These are phyloP conservation scores for Delitschia confertaspora DNA, from an alignment of 495 filamentous ascomycete genomes.

Conservation along the genomic window DNA sequence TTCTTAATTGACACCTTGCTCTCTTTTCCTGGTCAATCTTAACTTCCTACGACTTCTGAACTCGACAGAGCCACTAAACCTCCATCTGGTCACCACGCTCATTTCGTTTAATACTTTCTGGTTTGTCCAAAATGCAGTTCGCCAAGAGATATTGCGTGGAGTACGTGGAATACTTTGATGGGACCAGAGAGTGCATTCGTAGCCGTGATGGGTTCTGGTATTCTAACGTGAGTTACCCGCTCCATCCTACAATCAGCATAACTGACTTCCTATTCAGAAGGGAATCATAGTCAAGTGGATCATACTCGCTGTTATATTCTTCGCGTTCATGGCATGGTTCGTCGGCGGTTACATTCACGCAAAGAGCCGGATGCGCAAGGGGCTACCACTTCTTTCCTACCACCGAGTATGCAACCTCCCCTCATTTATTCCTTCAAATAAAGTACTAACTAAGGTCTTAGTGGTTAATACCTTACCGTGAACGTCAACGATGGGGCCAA, in stretches of 20 bases:
- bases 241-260: background rate
- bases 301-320: slow-evolving; percentile 44
- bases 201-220: slow-evolving; percentile 23
- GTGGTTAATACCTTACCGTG: slow-evolving; percentile 53
- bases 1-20: background rate
- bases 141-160: slow-evolving; percentile 15
- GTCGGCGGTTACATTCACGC: slow-evolving; percentile 57
- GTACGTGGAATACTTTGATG: slow-evolving; percentile 14
- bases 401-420: slow-evolving; percentile 46
- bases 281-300: slow-evolving; percentile 60
- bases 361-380: slow-evolving; percentile 51
- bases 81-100: too few species aligned
- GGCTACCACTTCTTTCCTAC: slow-evolving; percentile 53
- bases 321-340: slow-evolving; percentile 48
- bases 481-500: slow-evolving; percentile 42
- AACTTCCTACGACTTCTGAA: background rate
- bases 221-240: slow-evolving; percentile 15
- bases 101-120: too few species aligned
- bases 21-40: background rate
- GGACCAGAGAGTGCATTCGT: slow-evolving; percentile 13
- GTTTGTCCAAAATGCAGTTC: too few species aligned
- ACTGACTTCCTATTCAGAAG: slow-evolving; percentile 36
- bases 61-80: too few species aligned
- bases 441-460: slow-evolving; percentile 27
- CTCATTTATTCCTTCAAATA: background rate